Base-by-base conservation (phyloP, 2,329 filamentous ascomycete genomes). In the Cladosporium sp. region DNA sequence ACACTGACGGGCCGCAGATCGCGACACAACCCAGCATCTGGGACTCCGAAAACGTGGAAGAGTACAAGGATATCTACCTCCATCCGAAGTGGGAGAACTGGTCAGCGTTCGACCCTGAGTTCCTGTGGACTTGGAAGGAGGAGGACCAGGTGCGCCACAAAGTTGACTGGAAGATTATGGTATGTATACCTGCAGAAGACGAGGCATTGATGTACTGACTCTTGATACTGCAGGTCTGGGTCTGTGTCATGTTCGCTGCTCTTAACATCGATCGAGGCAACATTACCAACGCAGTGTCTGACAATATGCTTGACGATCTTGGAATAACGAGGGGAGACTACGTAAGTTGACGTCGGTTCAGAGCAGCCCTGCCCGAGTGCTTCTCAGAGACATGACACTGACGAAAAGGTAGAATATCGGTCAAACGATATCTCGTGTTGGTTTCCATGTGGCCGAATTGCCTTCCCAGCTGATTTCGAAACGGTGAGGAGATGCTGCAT, bases 391-490 rank as follows among this genome's bases (percentile, higher is more conserved):
- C 16, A 18, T 18, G 16, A 18, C 16, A 3, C 16, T 18, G 16
- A 35, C 33, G 33, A 35, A 35, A 35, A 9, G 33, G 3, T 3
- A 35, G 33, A 46, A 46, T n/a, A 22, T 46, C 3, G 44, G 44
- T 2, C 44, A 46, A 19, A 59, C 72, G 61, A 74, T 75, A 49
- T 75, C 75, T 46, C 64, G 72, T 0, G 63, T 73, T 0, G 66
- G 67, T 0, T 78, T 78, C 45, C 41, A 42, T 68, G 70, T 16
- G 1, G 74, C 76, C 5, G 75, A 78, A 43, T 62, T 78, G 0
- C 76, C 76, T 3, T 76, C 74, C 44, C 74, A 74, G n/a, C 63
- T 79, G 3, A 66, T 79, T 46, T 76, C 73, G 52, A 78, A 78
- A 63, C 75, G 74, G 49, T 59, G 16, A 18, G 16, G 16, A 2